Percentiles rank a stretch among this genome's conserved stretches.
These are phyloP conservation scores for Umbilicus rupestris DNA, from an alignment of 164 flowering plant genomes.

Conservation along the genomic window DNA sequence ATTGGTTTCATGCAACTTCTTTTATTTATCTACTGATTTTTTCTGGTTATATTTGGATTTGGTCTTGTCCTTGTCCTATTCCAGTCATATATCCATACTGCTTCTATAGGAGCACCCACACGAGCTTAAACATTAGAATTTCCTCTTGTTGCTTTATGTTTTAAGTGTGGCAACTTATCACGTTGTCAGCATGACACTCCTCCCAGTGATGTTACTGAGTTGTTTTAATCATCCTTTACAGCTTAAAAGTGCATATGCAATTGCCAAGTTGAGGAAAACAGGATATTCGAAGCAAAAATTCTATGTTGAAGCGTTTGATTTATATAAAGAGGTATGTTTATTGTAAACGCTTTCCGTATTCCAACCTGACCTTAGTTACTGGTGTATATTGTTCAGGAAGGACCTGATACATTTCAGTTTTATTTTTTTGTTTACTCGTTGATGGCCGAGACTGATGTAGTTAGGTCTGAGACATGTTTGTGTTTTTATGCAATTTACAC, in stretches of 20 bases:
- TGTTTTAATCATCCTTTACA: slow-evolving; percentile 20
- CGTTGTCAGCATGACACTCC: background rate
- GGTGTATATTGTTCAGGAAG: background rate
- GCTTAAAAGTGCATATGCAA: slow-evolving; percentile 88
- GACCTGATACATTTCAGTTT: background rate
- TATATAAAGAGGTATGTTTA: slow-evolving; percentile 66
- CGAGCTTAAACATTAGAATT: background rate
- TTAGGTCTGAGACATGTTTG: background rate
- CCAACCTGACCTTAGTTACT: background rate
- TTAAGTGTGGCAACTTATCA: background rate
- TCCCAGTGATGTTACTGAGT: background rate
- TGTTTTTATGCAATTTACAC: background rate
- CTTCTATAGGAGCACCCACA: background rate
- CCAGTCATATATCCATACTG: background rate
- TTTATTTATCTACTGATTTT: background rate
- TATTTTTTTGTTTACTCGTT: background rate
- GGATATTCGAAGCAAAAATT: slow-evolving; percentile 70
- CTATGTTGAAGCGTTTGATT: slow-evolving; percentile 54
- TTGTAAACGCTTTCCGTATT: background rate
- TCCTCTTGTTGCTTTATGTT: background rate
- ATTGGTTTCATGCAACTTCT: background rate
- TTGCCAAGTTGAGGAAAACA: slow-evolving; percentile 60
- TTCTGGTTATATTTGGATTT: background rate
- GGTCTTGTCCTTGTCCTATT: background rate
- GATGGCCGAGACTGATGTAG: background rate